phyloP scores from a whole-genome alignment of 2,329 filamentous ascomycete species.

The Botrytis deweyae region DNA sequence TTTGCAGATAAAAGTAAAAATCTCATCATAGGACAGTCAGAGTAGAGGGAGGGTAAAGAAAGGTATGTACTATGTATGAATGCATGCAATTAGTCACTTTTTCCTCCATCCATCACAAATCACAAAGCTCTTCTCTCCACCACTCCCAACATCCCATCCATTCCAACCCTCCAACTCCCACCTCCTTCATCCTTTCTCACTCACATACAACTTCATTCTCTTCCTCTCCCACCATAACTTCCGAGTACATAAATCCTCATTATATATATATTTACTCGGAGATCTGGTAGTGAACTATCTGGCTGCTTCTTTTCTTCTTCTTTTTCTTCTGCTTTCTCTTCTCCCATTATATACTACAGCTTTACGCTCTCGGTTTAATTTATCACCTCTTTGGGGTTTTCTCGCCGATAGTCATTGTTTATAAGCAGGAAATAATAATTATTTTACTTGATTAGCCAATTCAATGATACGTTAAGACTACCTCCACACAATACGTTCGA shows the following conservation, averaged over 20 bases:
- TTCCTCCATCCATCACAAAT: neutral
- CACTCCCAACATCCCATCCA: neutral
- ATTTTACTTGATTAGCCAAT: neutral
- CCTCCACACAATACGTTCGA: neutral
- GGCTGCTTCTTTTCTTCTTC: neutral
- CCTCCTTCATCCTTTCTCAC: neutral
- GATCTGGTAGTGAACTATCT: neutral
- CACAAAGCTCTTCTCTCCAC: neutral
- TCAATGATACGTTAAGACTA: constrained; percentile 11
- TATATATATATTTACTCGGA: neutral
- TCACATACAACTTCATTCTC: no score
- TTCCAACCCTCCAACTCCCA: neutral
- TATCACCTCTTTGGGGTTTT: neutral
- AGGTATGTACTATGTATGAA: neutral
- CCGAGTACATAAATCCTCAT: neutral
- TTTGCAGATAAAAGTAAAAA: neutral
- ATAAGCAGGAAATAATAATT: neutral
- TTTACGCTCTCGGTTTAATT: neutral
- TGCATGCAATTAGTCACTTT: neutral
- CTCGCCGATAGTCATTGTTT: neutral
- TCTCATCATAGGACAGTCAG: neutral
- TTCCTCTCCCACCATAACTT: neutral
- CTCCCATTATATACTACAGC: neutral
- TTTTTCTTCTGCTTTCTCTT: neutral
- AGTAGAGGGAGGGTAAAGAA: no score